Base-by-base conservation (phyloP, 148 eudicot species). In the Rhododendron kiyosumense region DNA sequence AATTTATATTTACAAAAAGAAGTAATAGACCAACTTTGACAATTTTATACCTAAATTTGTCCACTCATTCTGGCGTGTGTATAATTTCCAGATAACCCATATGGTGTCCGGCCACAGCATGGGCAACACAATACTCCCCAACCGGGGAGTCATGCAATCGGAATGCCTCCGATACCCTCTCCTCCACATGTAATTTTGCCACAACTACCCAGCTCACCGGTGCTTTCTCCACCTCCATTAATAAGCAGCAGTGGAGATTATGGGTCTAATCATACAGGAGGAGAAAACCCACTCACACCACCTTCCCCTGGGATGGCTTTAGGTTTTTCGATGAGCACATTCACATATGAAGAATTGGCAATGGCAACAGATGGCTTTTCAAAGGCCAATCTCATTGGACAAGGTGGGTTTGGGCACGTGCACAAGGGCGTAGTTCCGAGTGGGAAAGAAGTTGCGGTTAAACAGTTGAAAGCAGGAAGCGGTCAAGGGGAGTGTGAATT, bases 341-440 rank as follows among this genome's bases (percentile, higher is more conserved):
- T 97, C 79, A 89, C 96, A 7, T 94, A 94, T 86, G 98, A 96
- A 30, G 99, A 96, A 83, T 90, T 96, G 88, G 89, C 94, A 59
- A 92, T 93, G 95, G 99, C 99, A 32, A 94, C 99, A 0, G 90
- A 95, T 90, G 92, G 94, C 46, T 96, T 96, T 84, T 93, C 99
- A 0, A 91, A 95, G 46, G 92, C 94, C 46, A 95, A 96, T 85
- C 92, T 96, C 57, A 91, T 96, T 61, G 99, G 99, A 34, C 96
- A 96, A 89, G 99, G 99, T 88, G 99, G 99, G 73, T 96, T 96
- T 90, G 99, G 99, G 52, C 93, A 93, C 86, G 99, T 96, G 49
- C 98, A 96, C 63, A 92, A 90, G 83, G 99, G 99, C 30, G 86
- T 96, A 84, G 94, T 96, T 87, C 99, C 98, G 1, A 96, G 94